Conservation (phyloP, 768 basidiomycete genomes). For the Russula virescens region DNA sequence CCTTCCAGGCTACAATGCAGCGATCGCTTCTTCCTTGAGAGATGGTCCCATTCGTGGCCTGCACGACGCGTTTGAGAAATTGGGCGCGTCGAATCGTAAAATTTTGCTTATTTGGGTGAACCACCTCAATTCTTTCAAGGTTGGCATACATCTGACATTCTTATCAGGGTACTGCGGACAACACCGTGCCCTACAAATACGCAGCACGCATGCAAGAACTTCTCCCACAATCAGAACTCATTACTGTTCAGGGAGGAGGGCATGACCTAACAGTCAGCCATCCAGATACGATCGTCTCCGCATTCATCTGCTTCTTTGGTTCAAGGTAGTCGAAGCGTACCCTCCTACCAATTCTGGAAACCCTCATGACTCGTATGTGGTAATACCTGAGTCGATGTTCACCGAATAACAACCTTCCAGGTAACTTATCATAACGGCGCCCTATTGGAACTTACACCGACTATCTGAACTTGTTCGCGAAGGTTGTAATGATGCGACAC, state of each 20-base stretch:
- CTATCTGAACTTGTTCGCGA: conserved; percentile 2
- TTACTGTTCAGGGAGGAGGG: conserved; percentile 46
- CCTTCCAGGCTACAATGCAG: conserved; percentile 66
- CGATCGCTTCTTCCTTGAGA: conserved; percentile 69
- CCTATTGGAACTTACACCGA: not conserved
- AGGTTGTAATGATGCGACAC: conserved; percentile 4
- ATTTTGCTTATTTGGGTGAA: conserved; percentile 64
- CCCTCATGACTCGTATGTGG: conserved; percentile 8
- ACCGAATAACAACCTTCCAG: not conserved
- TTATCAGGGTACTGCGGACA: conserved; percentile 52
- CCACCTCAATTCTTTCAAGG: conserved; percentile 3
- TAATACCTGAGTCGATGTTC: not conserved
- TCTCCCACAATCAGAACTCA: conserved; percentile 41
- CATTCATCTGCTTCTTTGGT: conserved; percentile 19
- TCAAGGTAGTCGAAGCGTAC: conserved; percentile 2
- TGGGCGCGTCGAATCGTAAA: conserved; percentile 42
- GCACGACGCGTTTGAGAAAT: conserved; percentile 44
- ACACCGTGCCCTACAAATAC: conserved; percentile 51
- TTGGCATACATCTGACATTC: not conserved
- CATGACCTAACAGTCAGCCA: conserved; percentile 39
- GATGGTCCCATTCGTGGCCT: conserved; percentile 68
- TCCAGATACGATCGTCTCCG: conserved; percentile 21
- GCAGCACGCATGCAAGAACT: conserved; percentile 42
- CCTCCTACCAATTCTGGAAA: conserved; percentile 3
- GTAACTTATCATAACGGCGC: conserved; percentile 13